Evolutionary conservation across 441 rosid species (phyloP).

Genomic region (Metrosideros polymorpha): DNA sequence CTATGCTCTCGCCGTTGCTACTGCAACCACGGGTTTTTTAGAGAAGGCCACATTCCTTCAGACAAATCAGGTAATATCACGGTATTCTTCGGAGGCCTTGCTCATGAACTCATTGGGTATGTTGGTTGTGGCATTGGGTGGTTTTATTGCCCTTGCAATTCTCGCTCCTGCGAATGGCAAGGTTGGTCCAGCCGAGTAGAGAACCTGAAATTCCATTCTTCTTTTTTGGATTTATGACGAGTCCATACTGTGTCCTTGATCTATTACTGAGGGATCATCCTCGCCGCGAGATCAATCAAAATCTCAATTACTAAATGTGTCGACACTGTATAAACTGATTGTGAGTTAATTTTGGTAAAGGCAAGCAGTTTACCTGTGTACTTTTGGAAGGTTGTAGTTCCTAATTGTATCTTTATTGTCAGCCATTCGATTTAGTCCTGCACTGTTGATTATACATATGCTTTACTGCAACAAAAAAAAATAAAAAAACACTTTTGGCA

Average conservation of each 20-base stretch:
- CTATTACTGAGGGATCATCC: neutral
- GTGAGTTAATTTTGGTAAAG: neutral
- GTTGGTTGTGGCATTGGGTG: slow-evolving; percentile 63
- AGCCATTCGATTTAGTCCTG: neutral
- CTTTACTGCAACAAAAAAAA: neutral
- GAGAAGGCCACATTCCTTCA: slow-evolving; percentile 88
- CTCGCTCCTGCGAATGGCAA: slow-evolving; percentile 43
- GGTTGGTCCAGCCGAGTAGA: slow-evolving; percentile 39
- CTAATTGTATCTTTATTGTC: neutral
- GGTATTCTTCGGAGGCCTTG: slow-evolving; percentile 73
- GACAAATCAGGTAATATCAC: slow-evolving; percentile 48
- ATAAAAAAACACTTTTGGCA: neutral
- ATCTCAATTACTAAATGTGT: neutral
- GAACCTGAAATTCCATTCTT: neutral
- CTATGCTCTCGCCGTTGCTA: slow-evolving; percentile 61
- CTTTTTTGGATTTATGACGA: neutral
- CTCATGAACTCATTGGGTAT: slow-evolving; percentile 71
- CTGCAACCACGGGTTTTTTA: slow-evolving; percentile 67
- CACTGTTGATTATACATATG: neutral
- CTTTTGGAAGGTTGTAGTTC: neutral
- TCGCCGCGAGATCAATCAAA: neutral
- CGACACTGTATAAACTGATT: neutral
- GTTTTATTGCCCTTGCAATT: slow-evolving; percentile 59
- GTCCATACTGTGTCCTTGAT: neutral
- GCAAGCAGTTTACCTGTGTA: neutral